Base-by-base conservation (phyloP, 2,329 filamentous ascomycete species). In the Penicillium sp. region DNA sequence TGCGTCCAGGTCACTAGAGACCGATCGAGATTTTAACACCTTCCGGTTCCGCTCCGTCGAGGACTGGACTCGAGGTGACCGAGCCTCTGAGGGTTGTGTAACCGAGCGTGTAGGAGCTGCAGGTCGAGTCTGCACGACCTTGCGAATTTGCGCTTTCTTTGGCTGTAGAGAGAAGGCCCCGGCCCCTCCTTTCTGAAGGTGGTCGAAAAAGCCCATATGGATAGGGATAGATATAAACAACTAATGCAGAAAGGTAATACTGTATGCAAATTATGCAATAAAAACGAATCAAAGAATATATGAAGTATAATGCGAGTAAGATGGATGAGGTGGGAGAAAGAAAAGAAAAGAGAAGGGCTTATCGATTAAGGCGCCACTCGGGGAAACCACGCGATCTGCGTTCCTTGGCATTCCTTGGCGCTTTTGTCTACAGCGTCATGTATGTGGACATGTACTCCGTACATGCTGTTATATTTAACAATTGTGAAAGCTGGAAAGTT, bases 121-220 rank as follows among this genome's bases (percentile, higher is more conserved):
- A 25, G 72, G 67, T 46, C 71, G 70, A 53, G 69, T 61, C 56
- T 77, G 72, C 28, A 73, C 72, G 42, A 77, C 70, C 63, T 75
- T 75, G 56, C 75, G 74, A 17, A 77, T 72, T 56, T 77, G 73
- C 26, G 72, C 63, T 38, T 73, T 76, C 53, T 77, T 72, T 38
- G 74, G 65, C 53, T 75, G 74, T 48, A 77, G 66, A 37, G 73
- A 73, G 50, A 75, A 75, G 33, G 65, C 67, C 55, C 73, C 74
- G 35, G 66, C 68, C 59, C 73, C 74, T 69, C 73, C 73, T 67
- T 76, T 76, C 55, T 77, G 74, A 57, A 77, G 69, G 58, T 77
- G 73, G 59, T 77, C 75, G 63, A 77, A 77, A 63, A 77, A 76
- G 47, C 74, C 73, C 75, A 77, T 77, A 55, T 59, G 58, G 64